Base-by-base conservation (phyloP, 208 protist species). In the Porcisia hertigi region DNA sequence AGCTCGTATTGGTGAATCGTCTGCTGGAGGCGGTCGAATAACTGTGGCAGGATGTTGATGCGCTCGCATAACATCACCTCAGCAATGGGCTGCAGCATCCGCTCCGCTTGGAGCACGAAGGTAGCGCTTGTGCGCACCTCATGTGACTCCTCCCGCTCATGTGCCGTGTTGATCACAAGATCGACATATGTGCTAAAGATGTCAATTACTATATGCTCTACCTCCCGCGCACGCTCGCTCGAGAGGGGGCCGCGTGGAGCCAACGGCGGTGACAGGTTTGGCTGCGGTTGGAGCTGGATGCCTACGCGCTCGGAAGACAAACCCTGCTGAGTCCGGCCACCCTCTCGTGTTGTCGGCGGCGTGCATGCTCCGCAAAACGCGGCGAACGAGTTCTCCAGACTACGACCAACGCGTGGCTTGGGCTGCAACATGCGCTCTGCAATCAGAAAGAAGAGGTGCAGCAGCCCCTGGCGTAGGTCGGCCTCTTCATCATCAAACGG, bases 11-110 rank as follows among this genome's bases (percentile, higher is more conserved):
- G 86, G 54, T 89, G 71, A 45, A 94, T 84, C 0, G 86, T 91
- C 52, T 75, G 66, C 14, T 74, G 52, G 34, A 97, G 79, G 3
- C 82, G 83, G 18, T 86, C 78, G 20, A 87, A 66, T 20, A 97
- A 66, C 52, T 87, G 66, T 5, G 80, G 79, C 49, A 90, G 80
- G 14, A 97, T 71, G 47, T 90, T 79, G 20, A 94, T 75, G 39
- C 83, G 80, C 45, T 93, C 84, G 71, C 89, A 94, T 72, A 93
- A 94, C 63, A 97, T 82, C 80, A 97, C 82, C 79, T 93, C 86
- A 14, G 93, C 85, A 67, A 97, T 77, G 30, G 93, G 93, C 47
- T 87, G 75, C 64, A 97, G 81, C 45, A 86, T 93, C 34, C 87
- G 82, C 72, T 94, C 91, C 43, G 90, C 92, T 82, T 97, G 91